phyloP scores from a whole-genome alignment of 2,329 filamentous ascomycete species.

The Pseudogymnoascus verrucosus region DNA sequence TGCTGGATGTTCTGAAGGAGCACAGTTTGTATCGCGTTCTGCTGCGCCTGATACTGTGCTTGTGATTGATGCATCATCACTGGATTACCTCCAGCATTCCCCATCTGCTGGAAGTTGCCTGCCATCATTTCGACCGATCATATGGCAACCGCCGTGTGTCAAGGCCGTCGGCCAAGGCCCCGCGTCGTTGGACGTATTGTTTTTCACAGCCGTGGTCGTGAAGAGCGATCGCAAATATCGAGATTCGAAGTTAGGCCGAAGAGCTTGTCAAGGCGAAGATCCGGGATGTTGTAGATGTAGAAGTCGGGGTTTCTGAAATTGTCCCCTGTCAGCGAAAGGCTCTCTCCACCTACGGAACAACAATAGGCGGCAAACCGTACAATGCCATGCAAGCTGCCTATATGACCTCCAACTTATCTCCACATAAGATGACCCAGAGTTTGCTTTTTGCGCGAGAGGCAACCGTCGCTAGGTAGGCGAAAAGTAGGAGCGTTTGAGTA shows the following conservation, averaged over 20 bases:
- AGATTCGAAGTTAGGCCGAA: neutral
- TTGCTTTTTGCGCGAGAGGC: constrained; percentile 2
- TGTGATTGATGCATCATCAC: constrained; percentile 9
- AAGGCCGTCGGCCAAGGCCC: constrained; percentile 4
- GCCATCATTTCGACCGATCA: constrained; percentile 23
- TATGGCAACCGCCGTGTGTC: constrained; percentile 9
- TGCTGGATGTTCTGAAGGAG: constrained; percentile 17
- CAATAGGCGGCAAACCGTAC: constrained; percentile 5
- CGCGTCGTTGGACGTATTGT: neutral
- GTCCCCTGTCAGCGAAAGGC: constrained; percentile 6
- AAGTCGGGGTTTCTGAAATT: neutral
- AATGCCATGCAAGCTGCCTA: constrained; percentile 5
- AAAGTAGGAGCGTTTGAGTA: neutral
- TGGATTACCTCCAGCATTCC: constrained; percentile 24
- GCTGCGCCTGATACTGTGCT: constrained; percentile 5
- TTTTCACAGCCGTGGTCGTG: constrained; percentile 4
- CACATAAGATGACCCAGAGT: neutral
- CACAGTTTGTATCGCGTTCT: constrained; percentile 21
- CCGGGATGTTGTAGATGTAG: constrained; percentile 1
- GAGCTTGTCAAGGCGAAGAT: neutral
- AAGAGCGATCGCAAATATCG: constrained; percentile 5
- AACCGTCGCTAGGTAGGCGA: neutral
- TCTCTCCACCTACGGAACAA: constrained; percentile 1
- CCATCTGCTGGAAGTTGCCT: constrained; percentile 27
- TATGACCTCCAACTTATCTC: constrained; percentile 6